Base-by-base conservation (phyloP, 176 grass and related monocot species). In the Ananas comosus region DNA sequence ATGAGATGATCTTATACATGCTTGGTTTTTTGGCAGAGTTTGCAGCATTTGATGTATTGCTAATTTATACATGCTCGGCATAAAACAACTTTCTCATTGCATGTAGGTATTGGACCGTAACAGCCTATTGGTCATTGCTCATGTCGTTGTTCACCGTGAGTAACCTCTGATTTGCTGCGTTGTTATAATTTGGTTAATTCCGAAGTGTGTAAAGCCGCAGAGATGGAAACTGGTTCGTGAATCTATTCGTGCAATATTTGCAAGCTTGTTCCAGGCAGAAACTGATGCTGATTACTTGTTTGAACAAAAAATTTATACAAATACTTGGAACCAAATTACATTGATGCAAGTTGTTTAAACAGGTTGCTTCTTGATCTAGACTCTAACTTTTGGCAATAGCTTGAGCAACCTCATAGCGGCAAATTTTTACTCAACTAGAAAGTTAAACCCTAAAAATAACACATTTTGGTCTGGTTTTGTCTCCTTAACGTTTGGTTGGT, bases 91-190 rank as follows among this genome's bases (percentile, higher is more conserved):
- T 17, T 59, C 19, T 14, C 54, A 59, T 17, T 63, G 64, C 10
- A 69, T 76, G 33, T 17, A 94, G 90, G 75, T 94, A 88, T 67
- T 99, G 84, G 82, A 50, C 23, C 49, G 64, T 68, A 74, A 94
- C 85, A 65, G 21, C 52, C 49, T 99, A 94, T 83, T 99, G 95
- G 94, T 99, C 87, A 19, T 63, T 80, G 70, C 82, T 85, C 59
- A 92, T 97, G 89, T 97, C 82, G 13, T 70, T 97, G 10, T 85
- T 97, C 77, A 92, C 89, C 0, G 89, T 96, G 81, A 85, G 85
- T 81, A 13, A 18, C 69, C 28, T 75, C 68, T 79, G 1, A 1
- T n/a, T 42, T 64, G 27, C 8, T 72, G 69, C 51, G 14, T 6
- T 78, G 16, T 73, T 70, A 76, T 54, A 51, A 48, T 57, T 22